Evolutionary conservation across 2,329 filamentous ascomycete species (phyloP), one percentile per base, ranked within the genome.

Genomic region (Fusarium zealandicum): DNA sequence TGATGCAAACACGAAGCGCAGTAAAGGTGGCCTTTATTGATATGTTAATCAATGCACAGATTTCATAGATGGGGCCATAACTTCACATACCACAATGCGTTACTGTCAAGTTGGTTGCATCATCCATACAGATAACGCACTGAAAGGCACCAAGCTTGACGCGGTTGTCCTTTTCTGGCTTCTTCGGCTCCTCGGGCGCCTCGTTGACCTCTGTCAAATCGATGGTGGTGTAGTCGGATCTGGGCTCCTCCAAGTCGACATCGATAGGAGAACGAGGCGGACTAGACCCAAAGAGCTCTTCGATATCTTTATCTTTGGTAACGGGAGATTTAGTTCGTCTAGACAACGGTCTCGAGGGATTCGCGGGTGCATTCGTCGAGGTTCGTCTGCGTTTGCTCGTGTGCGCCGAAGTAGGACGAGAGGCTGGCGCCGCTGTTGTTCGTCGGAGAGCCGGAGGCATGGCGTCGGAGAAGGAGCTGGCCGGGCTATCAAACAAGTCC

Each of bases 121-220:
- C 78, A 55, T 88, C 86, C 83, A 88, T 85, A 71, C 86, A 89
- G 52, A 89, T 88, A 36, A 85, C 83, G 57, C 86, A 89, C 70
- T 88, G 83, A 40, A 87, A 85, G 4, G 76, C 75, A 37, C 78
- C 75, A 13, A 89, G 70, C 68, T 82, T 84, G 65, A 78, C 70
- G 43, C 72, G 77, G 10, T 79, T 82, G 43, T 82, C 80, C 42
- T 76, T 74, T 47, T 78, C 74, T 10, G 76, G 76, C 55, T 76
- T 74, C 53, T 73, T 71, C n/a, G 79, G 68, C 40, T 79, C 72
- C 10, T 75, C 69, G 0, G 78, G 78, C 2, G 80, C 72, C 31
- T 78, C 76, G 10, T 76, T 77, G 5, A 73, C 72, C 54, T 78
- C 76, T 2, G 72, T 74, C 35, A 74, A 44, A 47, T 74, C 73